A percentile compares a stretch with the other conserved stretches of the same genome.
Evolutionary conservation across 352 stramenopile genomes (phyloP).

Genomic region (Phytophthora melonis): DNA sequence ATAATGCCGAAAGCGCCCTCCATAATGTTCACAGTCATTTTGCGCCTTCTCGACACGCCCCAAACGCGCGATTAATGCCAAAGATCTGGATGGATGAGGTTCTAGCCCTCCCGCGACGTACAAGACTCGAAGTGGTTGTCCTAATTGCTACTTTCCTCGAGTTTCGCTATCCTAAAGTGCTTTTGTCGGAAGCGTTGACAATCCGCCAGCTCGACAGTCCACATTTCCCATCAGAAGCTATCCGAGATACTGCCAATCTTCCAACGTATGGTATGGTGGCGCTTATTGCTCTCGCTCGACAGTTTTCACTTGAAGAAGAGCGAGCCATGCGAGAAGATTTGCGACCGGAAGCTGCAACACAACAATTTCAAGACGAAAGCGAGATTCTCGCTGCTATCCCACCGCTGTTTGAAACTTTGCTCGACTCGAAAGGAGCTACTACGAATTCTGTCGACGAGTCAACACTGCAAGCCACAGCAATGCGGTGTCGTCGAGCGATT

Average conservation of each 20-base stretch:
- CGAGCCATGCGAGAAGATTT: constrained; percentile 12
- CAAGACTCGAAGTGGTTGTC: constrained; percentile 46
- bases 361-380: constrained; percentile 30
- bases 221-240: constrained; percentile 21
- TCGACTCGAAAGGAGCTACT: constrained; percentile 10
- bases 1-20: constrained; percentile 55
- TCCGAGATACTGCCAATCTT: constrained; percentile 48
- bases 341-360: constrained; percentile 6
- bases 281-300: constrained; percentile 44
- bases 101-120: constrained; percentile 34
- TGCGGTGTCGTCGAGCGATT: constrained; percentile 52
- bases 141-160: constrained; percentile 52
- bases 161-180: constrained; percentile 46
- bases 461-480: constrained; percentile 12
- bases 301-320: constrained; percentile 40
- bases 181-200: constrained; percentile 58
- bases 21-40: constrained; percentile 64
- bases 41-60: constrained; percentile 41
- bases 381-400: constrained; percentile 56
- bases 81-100: constrained; percentile 44
- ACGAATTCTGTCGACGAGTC: background rate
- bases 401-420: constrained; percentile 46
- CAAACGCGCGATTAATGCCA: constrained; percentile 47
- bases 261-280: constrained; percentile 57
- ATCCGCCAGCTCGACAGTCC: constrained; percentile 50